Evolutionary conservation across 2,329 filamentous ascomycete species (phyloP), one percentile per base, ranked within the genome.

Genomic region (Tolypocladium guangdongense): DNA sequence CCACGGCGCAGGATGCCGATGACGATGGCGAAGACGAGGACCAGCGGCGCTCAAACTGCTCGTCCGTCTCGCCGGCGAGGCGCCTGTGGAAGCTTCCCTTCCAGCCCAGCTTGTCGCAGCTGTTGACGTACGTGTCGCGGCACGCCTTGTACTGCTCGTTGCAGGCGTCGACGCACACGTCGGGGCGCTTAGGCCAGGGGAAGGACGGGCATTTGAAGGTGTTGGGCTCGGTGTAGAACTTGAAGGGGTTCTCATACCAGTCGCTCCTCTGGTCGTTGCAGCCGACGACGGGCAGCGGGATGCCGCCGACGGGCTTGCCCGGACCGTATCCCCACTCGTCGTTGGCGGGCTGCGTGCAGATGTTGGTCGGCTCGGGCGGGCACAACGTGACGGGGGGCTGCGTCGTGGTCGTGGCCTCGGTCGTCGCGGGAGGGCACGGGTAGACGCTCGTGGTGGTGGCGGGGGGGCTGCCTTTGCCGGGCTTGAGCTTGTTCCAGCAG

Each of bases 321-420:
- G 85, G 83, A 1, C 80, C 82, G 63, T 90, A 92, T 51, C 82
- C 83, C 59, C 77, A 80, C 63, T 78, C 76, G 59, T 80, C 78
- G 68, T 70, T 76, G 51, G 68, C 65, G n/a, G 78, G 74, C 65
- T 81, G 76, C 37, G 64, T 68, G 72, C 78, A 81, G 60, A 81
- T 73, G 59, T 75, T 74, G 53, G 75, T 78, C 1, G 76, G 72
- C 36, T 73, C 65, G 2, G 78, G 74, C 51, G 73, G 68, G 52
- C 73, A 70, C 43, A 67, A 66, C 12, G 67, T 62, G 2, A 63
- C 59, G 8, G 66, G 59, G 3, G 62, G 64, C 46, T 64, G 64
- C 46, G 65, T 61, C 20, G 66, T 61, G 18, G 64, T 66, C 35
- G 63, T 60, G 33, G 64, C 58, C 30, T 62, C 59, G 46, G 63